phyloP scores from a whole-genome alignment of 2,329 filamentous ascomycete species.

The Rhinocladiella mackenziei region DNA sequence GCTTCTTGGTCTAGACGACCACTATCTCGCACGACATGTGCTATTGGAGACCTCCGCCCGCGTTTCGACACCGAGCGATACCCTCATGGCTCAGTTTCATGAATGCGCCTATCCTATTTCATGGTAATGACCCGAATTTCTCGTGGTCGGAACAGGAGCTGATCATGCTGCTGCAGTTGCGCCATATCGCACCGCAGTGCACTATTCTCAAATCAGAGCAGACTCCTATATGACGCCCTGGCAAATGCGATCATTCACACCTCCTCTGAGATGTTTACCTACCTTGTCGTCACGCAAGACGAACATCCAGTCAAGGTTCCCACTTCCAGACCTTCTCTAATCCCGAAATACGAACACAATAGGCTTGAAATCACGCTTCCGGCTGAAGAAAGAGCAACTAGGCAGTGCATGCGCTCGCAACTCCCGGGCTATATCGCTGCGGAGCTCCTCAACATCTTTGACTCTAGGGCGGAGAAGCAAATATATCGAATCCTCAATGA shows the following conservation, averaged over 20 bases:
- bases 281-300: conserved; percentile 11
- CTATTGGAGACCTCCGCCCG: no score
- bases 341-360: conserved; percentile 5
- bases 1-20: no score
- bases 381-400: conserved; percentile 1
- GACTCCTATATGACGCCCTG: conserved; percentile 6
- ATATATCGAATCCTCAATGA: conserved; percentile 24
- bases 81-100: no score
- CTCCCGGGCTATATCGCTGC: conserved; percentile 19
- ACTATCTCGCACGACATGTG: no score
- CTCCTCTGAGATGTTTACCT: conserved; percentile 15
- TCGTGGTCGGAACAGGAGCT: no score
- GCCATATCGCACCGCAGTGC: conserved; percentile 18
- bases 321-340: conserved; percentile 8
- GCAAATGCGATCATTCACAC: conserved; percentile 8
- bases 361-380: conserved; percentile 16
- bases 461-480: conserved; percentile 18
- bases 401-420: conserved; percentile 12
- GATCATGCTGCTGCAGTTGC: conserved; percentile 13
- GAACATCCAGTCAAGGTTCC: conserved; percentile 4
- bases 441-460: conserved; percentile 12
- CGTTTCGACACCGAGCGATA: no score
- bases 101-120: no score
- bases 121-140: no score
- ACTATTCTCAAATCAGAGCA: conserved; percentile 14